A percentile compares a stretch with the other conserved stretches of the same genome.
phyloP scores from a whole-genome alignment of 768 basidiomycete genomes.

The Leucocoprinus sp. region DNA sequence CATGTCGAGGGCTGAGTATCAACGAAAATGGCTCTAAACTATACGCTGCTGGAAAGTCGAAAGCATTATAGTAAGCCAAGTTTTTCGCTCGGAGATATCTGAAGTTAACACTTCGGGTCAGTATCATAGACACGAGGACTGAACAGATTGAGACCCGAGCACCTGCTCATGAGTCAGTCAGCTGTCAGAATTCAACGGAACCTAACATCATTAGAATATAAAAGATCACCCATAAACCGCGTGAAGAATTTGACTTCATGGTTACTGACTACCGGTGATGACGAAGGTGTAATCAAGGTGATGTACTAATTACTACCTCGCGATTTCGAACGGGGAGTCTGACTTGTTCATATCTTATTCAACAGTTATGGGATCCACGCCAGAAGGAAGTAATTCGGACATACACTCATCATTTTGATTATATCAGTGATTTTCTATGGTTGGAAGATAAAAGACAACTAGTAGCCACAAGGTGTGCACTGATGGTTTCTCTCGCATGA shows the following conservation, averaged over 20 bases:
- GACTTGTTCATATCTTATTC: not conserved
- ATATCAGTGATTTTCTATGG: conserved; percentile 89
- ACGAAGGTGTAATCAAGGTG: conserved; percentile 91
- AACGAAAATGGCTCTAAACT: conserved; percentile 61
- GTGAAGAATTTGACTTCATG: conserved; percentile 64
- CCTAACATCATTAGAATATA: conserved; percentile 27
- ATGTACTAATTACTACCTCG: conserved; percentile 11
- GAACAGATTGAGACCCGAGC: conserved; percentile 41
- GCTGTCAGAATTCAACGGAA: conserved; percentile 3
- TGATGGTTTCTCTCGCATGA: not conserved
- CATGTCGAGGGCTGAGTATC: conserved; percentile 68
- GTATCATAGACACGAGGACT: conserved; percentile 60
- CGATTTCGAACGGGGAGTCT: conserved; percentile 1
- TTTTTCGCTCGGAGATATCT: not conserved
- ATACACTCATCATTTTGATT: conserved; percentile 89
- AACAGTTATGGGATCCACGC: conserved; percentile 86
- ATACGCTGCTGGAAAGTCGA: conserved; percentile 79
- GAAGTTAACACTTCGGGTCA: conserved; percentile 22
- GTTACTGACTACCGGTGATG: conserved; percentile 81
- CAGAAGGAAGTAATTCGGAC: conserved; percentile 51
- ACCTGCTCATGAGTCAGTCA: conserved; percentile 61
- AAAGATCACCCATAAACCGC: conserved; percentile 80
- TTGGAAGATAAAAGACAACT: conserved; percentile 77
- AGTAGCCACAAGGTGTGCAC: conserved; percentile 73
- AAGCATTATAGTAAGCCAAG: conserved; percentile 57